phyloP scores from a whole-genome alignment of 2,329 filamentous ascomycete species.

The Fusarium agapanthi region DNA sequence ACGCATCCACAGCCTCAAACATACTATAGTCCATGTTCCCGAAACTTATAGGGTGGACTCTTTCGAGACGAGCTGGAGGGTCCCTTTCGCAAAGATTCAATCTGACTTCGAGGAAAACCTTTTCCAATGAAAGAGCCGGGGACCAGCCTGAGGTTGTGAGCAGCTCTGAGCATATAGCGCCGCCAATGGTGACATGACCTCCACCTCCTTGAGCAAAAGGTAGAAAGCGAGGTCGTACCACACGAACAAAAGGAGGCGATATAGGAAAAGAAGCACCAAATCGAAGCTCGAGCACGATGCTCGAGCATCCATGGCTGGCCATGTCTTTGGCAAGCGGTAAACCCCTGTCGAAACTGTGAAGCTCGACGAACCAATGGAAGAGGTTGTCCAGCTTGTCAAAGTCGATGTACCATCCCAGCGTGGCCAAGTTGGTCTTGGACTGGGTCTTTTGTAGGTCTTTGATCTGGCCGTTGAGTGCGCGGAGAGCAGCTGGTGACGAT shows the following conservation, averaged over 20 bases:
- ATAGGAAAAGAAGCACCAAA: conserved; percentile 81
- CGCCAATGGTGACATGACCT: conserved; percentile 85
- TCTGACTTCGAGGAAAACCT: conserved; percentile 81
- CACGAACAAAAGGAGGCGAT: conserved; percentile 83
- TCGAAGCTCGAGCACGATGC: conserved; percentile 82
- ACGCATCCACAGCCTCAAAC: conserved; percentile 77
- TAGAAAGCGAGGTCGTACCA: conserved; percentile 82
- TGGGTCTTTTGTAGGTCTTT: conserved; percentile 72
- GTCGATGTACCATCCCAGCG: conserved; percentile 87
- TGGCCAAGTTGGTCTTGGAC: conserved; percentile 63
- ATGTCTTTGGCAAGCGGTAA: conserved; percentile 81
- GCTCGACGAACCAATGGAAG: conserved; percentile 91
- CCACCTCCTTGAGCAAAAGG: conserved; percentile 78
- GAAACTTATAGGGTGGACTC: neutral
- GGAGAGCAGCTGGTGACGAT: conserved; percentile 41
- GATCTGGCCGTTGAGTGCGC: conserved; percentile 59
- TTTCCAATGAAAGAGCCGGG: conserved; percentile 77
- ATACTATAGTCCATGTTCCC: conserved; percentile 67
- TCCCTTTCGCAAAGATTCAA: conserved; percentile 76
- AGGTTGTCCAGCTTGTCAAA: conserved; percentile 72
- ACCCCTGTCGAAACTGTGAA: conserved; percentile 79
- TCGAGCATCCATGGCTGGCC: conserved; percentile 66
- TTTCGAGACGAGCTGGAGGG: conserved; percentile 77
- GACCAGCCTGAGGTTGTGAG: conserved; percentile 87
- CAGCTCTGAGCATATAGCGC: conserved; percentile 85